Evolutionary conservation across 305 asterid genomes (phyloP).

Genomic region (Solanum chacoense): DNA sequence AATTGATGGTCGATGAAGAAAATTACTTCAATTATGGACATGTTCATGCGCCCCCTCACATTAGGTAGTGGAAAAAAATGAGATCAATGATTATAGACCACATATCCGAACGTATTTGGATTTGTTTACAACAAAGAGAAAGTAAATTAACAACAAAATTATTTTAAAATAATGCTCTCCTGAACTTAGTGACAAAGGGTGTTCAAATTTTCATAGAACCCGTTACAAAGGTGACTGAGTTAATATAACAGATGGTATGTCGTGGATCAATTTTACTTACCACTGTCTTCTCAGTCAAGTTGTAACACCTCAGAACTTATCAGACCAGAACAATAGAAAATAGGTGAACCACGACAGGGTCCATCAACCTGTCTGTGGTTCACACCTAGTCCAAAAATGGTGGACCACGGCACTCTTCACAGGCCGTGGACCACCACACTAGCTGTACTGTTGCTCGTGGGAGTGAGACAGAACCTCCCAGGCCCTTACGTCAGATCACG

Average conservation of each 20-base stretch:
- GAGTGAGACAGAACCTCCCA: too few relatives aligned
- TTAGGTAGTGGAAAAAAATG: not conserved
- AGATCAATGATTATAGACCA: not conserved
- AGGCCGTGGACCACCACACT: too few relatives aligned
- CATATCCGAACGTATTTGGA: accelerated
- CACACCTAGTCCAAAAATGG: too few relatives aligned
- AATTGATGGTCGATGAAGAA: not conserved
- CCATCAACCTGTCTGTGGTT: too few relatives aligned
- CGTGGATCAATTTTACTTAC: not conserved
- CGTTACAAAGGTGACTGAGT: not conserved
- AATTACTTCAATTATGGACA: not conserved
- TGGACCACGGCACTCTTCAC: too few relatives aligned
- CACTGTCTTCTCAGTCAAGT: not conserved
- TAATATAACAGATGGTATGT: not conserved
- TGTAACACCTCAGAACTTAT: too few relatives aligned
- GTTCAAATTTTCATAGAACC: not conserved
- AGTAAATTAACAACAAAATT: too few relatives aligned
- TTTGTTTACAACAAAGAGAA: not conserved
- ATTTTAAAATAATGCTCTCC: not conserved
- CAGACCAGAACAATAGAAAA: too few relatives aligned
- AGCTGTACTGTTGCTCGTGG: too few relatives aligned
- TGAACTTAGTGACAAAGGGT: not conserved
- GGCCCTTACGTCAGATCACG: too few relatives aligned
- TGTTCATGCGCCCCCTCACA: not conserved
- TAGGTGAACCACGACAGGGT: too few relatives aligned